phyloP scores from a whole-genome alignment of 202 grass and related monocot genomes.

The Panicum hallii region DNA sequence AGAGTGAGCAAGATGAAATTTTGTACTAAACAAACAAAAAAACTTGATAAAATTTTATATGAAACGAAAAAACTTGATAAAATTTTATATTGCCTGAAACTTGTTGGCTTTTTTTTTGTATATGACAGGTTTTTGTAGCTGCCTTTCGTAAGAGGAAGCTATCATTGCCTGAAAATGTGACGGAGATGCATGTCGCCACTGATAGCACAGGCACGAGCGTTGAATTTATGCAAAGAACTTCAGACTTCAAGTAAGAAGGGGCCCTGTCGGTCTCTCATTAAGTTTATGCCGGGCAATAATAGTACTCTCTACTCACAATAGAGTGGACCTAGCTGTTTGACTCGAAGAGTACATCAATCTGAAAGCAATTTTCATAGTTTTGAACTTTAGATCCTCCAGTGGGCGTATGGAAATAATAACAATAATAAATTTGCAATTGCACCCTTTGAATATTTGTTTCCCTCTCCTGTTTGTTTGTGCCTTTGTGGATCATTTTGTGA shows the following conservation, averaged over 20 bases:
- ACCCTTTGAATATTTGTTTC: too few species aligned
- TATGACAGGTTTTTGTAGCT: slow-evolving; percentile 61
- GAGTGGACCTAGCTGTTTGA: too few species aligned
- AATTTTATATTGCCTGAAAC: neutral
- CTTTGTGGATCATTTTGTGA: too few species aligned
- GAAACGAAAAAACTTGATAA: neutral
- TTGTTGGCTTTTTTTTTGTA: neutral
- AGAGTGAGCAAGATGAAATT: neutral
- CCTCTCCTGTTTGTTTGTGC: too few species aligned
- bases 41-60: too few species aligned
- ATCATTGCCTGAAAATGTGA: slow-evolving; percentile 34
- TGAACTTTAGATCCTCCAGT: too few species aligned
- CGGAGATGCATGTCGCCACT: slow-evolving; percentile 34
- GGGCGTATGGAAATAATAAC: too few species aligned
- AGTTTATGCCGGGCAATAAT: too few species aligned
- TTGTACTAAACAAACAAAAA: neutral
- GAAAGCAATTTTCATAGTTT: too few species aligned
- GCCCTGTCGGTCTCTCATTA: neutral
- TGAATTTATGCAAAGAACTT: slow-evolving; percentile 48
- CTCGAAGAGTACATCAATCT: too few species aligned
- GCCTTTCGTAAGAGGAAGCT: slow-evolving; percentile 71
- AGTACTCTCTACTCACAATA: too few species aligned
- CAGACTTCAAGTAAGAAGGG: slow-evolving; percentile 45
- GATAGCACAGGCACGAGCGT: neutral
- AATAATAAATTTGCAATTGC: too few species aligned